Evolutionary conservation across 2,329 filamentous ascomycete genomes (phyloP).

Genomic region (Neofusicoccum sp.): DNA sequence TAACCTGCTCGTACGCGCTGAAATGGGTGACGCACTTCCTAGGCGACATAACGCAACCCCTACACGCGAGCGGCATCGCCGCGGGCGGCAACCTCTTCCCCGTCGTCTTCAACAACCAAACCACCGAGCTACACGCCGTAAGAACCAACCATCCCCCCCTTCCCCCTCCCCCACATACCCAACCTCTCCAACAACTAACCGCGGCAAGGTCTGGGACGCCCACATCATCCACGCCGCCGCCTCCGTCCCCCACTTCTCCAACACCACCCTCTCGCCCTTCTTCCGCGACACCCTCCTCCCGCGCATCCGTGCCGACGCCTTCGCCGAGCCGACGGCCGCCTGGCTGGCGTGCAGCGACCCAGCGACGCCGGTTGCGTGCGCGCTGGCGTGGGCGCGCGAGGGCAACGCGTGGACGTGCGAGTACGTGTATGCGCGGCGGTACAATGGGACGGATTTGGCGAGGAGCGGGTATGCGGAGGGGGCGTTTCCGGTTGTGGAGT

Average conservation of each 20-base stretch:
- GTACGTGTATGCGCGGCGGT: slow-evolving; percentile 39
- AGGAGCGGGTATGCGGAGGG: slow-evolving; percentile 41
- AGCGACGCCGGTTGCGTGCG: slow-evolving; percentile 35
- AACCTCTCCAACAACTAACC: background rate
- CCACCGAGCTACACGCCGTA: slow-evolving; percentile 43
- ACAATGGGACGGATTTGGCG: slow-evolving; percentile 38
- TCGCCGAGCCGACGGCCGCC: slow-evolving; percentile 37
- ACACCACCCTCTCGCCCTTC: slow-evolving; percentile 38
- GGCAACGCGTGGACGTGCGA: slow-evolving; percentile 44
- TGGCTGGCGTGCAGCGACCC: slow-evolving; percentile 43
- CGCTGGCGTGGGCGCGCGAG: slow-evolving; percentile 41
- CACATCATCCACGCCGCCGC: slow-evolving; percentile 43
- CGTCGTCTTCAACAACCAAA: slow-evolving; percentile 38
- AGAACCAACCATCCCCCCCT: slow-evolving; percentile 19
- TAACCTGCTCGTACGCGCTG: slow-evolving; percentile 44
- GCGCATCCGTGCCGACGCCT: slow-evolving; percentile 39
- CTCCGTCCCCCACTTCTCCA: slow-evolving; percentile 38
- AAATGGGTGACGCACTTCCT: slow-evolving; percentile 47
- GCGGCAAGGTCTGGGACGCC: slow-evolving; percentile 42
- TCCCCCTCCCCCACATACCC: no score
- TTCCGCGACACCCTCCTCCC: slow-evolving; percentile 36
- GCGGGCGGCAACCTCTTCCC: slow-evolving; percentile 42
- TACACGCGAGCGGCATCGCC: slow-evolving; percentile 43
- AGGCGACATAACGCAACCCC: slow-evolving; percentile 46
- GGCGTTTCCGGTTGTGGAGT: slow-evolving; percentile 43